Evolutionary conservation across 2,329 filamentous ascomycete species (phyloP).

Genomic region (Eurotiales sp.): DNA sequence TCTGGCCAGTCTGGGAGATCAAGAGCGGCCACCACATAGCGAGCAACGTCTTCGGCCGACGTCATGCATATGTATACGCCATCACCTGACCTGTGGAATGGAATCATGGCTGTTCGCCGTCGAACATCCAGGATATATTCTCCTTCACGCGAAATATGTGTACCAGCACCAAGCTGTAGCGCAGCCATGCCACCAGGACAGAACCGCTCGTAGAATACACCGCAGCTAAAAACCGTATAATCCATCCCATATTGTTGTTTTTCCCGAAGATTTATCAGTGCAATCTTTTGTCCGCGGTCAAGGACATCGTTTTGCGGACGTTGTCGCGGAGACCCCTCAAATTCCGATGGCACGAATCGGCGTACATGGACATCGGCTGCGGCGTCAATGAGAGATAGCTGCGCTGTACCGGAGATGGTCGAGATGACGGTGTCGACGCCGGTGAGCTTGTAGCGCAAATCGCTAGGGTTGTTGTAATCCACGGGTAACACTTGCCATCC

Average conservation of each 20-base stretch:
- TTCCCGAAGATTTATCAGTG: conserved; percentile 54
- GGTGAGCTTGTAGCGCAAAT: conserved; percentile 62
- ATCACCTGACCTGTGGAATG: conserved; percentile 50
- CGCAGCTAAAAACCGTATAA: conserved; percentile 69
- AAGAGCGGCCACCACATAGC: conserved; percentile 64
- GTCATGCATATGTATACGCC: conserved; percentile 63
- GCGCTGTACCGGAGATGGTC: conserved; percentile 63
- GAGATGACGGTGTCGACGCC: conserved; percentile 74
- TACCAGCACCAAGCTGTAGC: conserved; percentile 57
- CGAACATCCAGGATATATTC: conserved; percentile 64
- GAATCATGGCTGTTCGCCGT: conserved; percentile 56
- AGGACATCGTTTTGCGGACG: conserved; percentile 57
- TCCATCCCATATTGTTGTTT: conserved; percentile 54
- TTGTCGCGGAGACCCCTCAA: conserved; percentile 61
- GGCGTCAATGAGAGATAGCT: conserved; percentile 69
- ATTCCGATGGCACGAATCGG: conserved; percentile 71
- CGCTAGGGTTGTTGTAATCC: conserved; percentile 59
- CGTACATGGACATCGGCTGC: conserved; percentile 62
- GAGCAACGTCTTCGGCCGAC: conserved; percentile 64
- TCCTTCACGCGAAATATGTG: conserved; percentile 54
- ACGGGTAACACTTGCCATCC: conserved; percentile 64
- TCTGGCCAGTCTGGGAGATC: conserved; percentile 63
- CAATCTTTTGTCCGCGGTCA: conserved; percentile 58
- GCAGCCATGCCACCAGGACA: conserved; percentile 61
- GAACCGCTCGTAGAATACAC: conserved; percentile 72